Base-by-base conservation (phyloP, 2,329 filamentous ascomycete species). In the Apiospora phragmitis region DNA sequence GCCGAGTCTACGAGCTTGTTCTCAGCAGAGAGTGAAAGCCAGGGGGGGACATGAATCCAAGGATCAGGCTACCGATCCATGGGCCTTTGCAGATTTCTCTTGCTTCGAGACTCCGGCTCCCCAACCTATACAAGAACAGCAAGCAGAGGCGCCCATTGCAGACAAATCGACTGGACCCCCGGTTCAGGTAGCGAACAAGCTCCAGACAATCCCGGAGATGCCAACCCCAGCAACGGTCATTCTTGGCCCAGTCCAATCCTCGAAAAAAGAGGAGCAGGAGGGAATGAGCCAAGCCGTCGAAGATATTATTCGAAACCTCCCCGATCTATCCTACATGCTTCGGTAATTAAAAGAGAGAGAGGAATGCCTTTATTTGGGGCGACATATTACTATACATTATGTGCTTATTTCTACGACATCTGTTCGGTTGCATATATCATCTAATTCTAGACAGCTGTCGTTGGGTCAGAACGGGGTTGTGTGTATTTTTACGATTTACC, bases 311-410 rank as follows among this genome's bases (percentile, higher is more conserved):
- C 75, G 76, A 66, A 78, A 76, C 68, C 76, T 85, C 26, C 84
- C 84, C 3, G 82, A 85, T 75, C 75, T 85, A 49, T 83, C 84
- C 26, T 85, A 85, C 70, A 85, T 85, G 84, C 73, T 85, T 72
- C 79, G 79, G 74, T 85, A 24, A 74, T 43, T 18, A 18, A 11
- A 11, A 68, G 21, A 21, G n/a, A 9, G 21, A 11, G 14, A 68
- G 21, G 29, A 9, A 9, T 26, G 11, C 49, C 49, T 29, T 26
- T 29, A 41, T 59, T 43, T 35, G 45, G 47, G 21, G 29, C 47
- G 29, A 18, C n/a, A 42, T 21, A 41, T 41, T 51, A 32, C 7
- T 41, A 41, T 41, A 2, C 1, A 47, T 38, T 59, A 51, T 69
- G n/a, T 38, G 6, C 16, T 69, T 65, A 29, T 43, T 55, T 38